A percentile compares a stretch with the other conserved stretches of the same genome.
These are phyloP conservation scores for Escovopsis sp. DNA, from an alignment of 2,329 filamentous ascomycete species.

Conservation along the genomic window DNA sequence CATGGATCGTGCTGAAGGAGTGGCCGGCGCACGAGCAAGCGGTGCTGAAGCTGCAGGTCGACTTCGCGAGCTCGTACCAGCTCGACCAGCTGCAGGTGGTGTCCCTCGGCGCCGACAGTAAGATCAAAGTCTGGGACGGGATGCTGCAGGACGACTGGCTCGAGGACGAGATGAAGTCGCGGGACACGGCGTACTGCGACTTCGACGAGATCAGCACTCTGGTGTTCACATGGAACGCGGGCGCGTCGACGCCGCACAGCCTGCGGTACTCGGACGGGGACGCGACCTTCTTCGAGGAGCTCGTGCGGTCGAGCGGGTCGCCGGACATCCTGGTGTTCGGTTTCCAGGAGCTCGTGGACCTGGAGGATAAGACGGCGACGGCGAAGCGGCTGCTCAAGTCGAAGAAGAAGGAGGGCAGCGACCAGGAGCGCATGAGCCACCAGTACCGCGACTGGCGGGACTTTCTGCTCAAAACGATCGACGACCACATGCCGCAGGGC, in stretches of 20 bases:
- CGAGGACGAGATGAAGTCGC: constrained; percentile 74
- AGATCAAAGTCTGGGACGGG: constrained; percentile 78
- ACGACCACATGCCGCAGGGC: constrained; percentile 65
- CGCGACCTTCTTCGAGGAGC: constrained; percentile 62
- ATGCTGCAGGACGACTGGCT: constrained; percentile 88
- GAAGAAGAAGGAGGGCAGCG: constrained; percentile 69
- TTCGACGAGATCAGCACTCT: constrained; percentile 70
- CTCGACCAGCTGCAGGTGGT: constrained; percentile 72
- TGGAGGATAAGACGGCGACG: constrained; percentile 93
- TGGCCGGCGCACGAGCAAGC: constrained; percentile 85
- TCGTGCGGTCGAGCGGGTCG: constrained; percentile 59
- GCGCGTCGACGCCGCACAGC: constrained; percentile 80
- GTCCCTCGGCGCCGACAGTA: constrained; percentile 75
- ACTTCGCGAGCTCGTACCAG: constrained; percentile 71
- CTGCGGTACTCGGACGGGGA: constrained; percentile 57
- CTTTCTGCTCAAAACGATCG: constrained; percentile 65
- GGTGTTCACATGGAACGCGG: constrained; percentile 92
- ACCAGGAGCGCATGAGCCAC: constrained; percentile 86
- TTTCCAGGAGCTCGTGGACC: constrained; percentile 94
- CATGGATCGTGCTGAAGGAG: constrained; percentile 85
- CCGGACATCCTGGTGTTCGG: constrained; percentile 91
- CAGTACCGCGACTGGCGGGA: constrained; percentile 96
- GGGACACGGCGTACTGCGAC: constrained; percentile 68
- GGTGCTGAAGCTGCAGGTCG: constrained; percentile 60
- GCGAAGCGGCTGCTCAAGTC: constrained; percentile 90